A percentile compares a stretch with the other conserved stretches of the same genome.
phyloP scores from a whole-genome alignment of 768 basidiomycete species.

The Lyophyllum atratum region DNA sequence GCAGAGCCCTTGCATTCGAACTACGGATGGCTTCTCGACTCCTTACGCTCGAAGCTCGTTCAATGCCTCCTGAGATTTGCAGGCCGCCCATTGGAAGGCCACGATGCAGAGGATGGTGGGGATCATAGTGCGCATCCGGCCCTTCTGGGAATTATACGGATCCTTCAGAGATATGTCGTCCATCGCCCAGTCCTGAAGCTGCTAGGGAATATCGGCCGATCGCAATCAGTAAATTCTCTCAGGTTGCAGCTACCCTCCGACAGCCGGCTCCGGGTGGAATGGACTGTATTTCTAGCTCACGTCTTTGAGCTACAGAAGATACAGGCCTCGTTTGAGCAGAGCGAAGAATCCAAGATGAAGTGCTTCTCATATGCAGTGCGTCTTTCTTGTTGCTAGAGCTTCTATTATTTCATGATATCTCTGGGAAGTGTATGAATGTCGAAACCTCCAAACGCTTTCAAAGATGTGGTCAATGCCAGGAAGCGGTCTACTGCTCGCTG shows the following conservation, averaged over 20 bases:
- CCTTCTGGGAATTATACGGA: neutral
- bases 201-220: neutral
- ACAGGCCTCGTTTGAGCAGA: neutral
- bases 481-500: neutral
- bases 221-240: neutral
- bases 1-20: neutral
- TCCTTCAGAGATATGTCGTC: neutral
- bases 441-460: neutral
- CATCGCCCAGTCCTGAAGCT: neutral
- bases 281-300: neutral
- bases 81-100: neutral
- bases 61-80: neutral
- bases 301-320: neutral
- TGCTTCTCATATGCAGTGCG: neutral
- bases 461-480: neutral
- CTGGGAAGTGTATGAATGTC: neutral
- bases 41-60: neutral
- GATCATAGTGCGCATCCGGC: neutral
- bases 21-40: neutral
- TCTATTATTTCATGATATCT: neutral
- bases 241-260: neutral
- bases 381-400: neutral
- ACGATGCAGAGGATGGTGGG: neutral
- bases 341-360: neutral
- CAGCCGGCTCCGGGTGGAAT: neutral